phyloP scores from a whole-genome alignment of 805 yeast genomes.

The Starmerella vitae region DNA sequence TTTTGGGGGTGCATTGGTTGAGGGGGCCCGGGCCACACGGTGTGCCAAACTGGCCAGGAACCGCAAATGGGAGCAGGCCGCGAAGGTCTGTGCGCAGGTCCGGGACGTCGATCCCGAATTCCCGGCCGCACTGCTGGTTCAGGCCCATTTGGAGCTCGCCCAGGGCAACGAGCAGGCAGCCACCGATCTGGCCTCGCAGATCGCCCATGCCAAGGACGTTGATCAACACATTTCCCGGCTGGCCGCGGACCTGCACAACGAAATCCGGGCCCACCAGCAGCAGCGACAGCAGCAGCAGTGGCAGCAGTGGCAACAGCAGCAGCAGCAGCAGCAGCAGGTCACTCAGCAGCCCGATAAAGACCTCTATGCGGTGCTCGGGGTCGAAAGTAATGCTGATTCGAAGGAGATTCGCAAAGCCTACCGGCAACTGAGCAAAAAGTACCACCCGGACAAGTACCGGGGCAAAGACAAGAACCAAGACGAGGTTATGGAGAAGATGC shows the following conservation, averaged over 20 bases:
- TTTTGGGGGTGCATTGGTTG: constrained; percentile 15
- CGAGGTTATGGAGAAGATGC: constrained; percentile 70
- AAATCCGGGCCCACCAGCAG: constrained; percentile 22
- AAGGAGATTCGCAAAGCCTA: constrained; percentile 69
- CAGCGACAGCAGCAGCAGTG: constrained; percentile 17
- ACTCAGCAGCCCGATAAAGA: constrained; percentile 39
- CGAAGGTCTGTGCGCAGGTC: constrained; percentile 22
- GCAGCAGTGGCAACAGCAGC: neutral
- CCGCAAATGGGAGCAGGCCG: constrained; percentile 21
- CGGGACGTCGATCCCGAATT: constrained; percentile 22
- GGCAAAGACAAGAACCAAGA: constrained; percentile 47
- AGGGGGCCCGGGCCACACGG: constrained; percentile 14
- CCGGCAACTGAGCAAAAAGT: constrained; percentile 60
- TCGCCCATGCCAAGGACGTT: constrained; percentile 13
- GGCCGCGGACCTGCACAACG: constrained; percentile 21
- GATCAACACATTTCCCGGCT: constrained; percentile 8
- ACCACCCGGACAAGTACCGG: constrained; percentile 85
- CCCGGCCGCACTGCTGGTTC: constrained; percentile 23
- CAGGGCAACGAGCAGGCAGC: constrained; percentile 24
- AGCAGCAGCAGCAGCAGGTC: constrained; percentile 11
- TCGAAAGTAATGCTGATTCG: constrained; percentile 52
- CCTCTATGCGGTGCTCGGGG: constrained; percentile 65
- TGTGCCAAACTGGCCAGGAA: constrained; percentile 21
- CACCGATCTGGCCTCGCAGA: constrained; percentile 11
- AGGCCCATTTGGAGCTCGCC: constrained; percentile 21